Conservation (phyloP, 73 alveolate genomes). For the Paramecium pentaurelia region DNA sequence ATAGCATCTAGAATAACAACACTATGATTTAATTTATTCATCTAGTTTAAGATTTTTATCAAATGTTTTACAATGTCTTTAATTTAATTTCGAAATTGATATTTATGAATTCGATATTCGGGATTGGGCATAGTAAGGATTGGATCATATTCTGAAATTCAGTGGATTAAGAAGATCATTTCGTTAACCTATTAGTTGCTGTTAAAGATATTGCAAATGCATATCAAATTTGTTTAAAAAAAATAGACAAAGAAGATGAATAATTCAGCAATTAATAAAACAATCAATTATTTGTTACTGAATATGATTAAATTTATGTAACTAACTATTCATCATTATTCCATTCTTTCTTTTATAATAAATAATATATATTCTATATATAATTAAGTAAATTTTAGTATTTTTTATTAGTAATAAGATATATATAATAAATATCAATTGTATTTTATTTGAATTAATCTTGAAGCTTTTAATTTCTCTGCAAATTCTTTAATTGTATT, state of each 20-base stretch:
- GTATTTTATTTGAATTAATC: not conserved
- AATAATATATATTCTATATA: not conserved
- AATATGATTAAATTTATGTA: constrained; percentile 10
- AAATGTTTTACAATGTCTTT: not conserved
- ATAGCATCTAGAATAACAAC: not conserved
- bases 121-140: constrained; percentile 26
- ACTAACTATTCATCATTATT: not conserved
- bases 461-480: not conserved
- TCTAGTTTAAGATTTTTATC: not conserved
- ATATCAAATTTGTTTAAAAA: not conserved
- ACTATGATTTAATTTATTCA: not conserved
- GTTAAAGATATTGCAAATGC: not conserved
- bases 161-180: constrained; percentile 19
- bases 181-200: not conserved
- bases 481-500: constrained; percentile 12
- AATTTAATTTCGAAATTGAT: not conserved
- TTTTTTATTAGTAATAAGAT: not conserved
- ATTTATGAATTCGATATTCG: constrained; percentile 3
- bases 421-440: not conserved
- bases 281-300: not conserved
- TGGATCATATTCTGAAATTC: constrained; percentile 1
- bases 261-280: not conserved
- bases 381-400: not conserved
- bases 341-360: not conserved
- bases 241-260: not conserved